Percentiles rank a stretch among this genome's conserved stretches.
Evolutionary conservation across 768 basidiomycete species (phyloP).

Genomic region (Rhodosporidiobolus sp.): DNA sequence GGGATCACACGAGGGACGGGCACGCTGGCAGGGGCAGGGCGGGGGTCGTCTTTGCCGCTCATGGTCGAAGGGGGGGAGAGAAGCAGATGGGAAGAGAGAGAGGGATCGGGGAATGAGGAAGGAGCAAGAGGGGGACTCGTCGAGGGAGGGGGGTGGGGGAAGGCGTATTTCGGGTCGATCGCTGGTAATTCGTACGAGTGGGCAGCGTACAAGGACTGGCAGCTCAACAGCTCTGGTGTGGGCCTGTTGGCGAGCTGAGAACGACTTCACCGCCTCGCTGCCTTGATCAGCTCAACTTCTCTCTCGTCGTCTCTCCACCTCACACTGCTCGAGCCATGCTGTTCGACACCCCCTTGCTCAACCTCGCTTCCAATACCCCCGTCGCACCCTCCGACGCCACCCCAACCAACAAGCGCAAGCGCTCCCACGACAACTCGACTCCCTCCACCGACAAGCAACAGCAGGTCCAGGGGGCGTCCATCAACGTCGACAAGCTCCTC

Average conservation of each 20-base stretch:
- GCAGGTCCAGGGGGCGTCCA: conserved; percentile 50
- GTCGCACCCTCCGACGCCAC: conserved; percentile 2
- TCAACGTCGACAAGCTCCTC: conserved; percentile 64
- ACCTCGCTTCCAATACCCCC: conserved; percentile 1
- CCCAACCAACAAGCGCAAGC: conserved; percentile 27
- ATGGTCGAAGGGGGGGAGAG: neutral
- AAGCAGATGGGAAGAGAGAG: neutral
- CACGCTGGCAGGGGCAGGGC: neutral
- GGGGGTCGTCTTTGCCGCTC: neutral
- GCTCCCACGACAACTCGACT: conserved; percentile 3
- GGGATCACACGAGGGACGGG: conserved; percentile 15
- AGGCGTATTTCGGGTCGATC: no score
- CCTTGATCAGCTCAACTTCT: neutral
- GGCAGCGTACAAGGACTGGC: no score
- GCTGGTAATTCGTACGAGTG: no score
- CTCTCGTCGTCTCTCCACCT: no score
- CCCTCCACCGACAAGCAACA: conserved; percentile 47
- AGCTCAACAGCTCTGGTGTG: no score
- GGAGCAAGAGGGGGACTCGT: neutral
- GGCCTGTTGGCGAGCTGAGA: no score
- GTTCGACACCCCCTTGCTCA: conserved; percentile 38
- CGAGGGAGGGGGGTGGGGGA: neutral
- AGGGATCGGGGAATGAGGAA: neutral
- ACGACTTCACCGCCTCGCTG: no score
- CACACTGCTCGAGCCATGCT: conserved; percentile 10